Base-by-base conservation (phyloP, 352 stramenopile species). In the Globisporangium polare region DNA sequence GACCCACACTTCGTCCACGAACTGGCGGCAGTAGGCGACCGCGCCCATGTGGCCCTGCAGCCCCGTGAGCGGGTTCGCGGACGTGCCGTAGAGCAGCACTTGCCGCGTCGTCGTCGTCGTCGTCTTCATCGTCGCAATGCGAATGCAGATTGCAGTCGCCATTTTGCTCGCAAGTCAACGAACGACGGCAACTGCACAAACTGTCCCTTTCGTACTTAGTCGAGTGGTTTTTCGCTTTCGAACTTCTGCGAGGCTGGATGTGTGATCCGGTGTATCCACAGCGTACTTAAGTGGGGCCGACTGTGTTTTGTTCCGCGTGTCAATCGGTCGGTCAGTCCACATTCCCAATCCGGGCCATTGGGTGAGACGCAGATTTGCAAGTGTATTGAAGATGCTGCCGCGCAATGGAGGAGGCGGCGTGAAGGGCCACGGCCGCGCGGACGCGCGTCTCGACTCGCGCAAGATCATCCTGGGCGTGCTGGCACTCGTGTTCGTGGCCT, bases 1-100 rank as follows among this genome's bases (percentile, higher is more conserved):
- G n/a, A 97, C 58, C 89, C 89, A 97, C 39, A 97, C 73, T 68
- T 96, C 83, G 59, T 96, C 88, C 53, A 89, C 94, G 35, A 85
- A 56, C 26, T 59, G 26, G 12, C 67, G 74, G 53, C 75, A 90
- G 65, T 88, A 76, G 50, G 80, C 65, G 20, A 95, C 74, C 17
- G 91, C 73, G 33, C 89, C 88, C 79, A 91, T 87, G 79, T 97
- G 89, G 22, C 86, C 89, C 35, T 65, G 56, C 57, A 68, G 51
- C 10, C 80, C 85, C 39, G 78, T 92, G 10, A 85, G 84, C 26
- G 89, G 89, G 73, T 97, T 96, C 4, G 83, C 89, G 42, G 89
- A 96, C 61, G 78, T 83, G 55, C 88, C 88, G 53, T 91, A 96
- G 10, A 96, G 72, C 59, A 96, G 69, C 59, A 96, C 82, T 39